These are phyloP conservation scores for Neophaeococcomyces mojaviensis DNA, from an alignment of 2,329 filamentous ascomycete genomes.

Conservation along the genomic window DNA sequence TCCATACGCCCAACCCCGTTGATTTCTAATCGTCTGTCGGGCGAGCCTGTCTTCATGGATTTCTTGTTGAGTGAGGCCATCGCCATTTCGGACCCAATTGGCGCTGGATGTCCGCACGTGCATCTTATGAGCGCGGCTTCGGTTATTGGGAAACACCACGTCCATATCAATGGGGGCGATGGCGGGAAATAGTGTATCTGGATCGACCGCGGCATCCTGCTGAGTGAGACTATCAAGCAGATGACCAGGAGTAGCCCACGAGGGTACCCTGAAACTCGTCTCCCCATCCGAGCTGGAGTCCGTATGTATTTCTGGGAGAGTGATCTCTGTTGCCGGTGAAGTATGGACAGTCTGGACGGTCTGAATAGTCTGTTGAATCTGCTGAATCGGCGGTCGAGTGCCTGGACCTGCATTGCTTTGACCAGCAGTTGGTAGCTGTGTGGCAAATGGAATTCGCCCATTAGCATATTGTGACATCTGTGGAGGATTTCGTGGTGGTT, in stretches of 20 bases:
- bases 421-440: slow-evolving; percentile 52
- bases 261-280: slow-evolving; percentile 55
- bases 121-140: slow-evolving; percentile 79
- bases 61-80: slow-evolving; percentile 80
- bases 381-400: slow-evolving; percentile 48
- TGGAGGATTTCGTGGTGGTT: slow-evolving; percentile 59
- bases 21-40: slow-evolving; percentile 68
- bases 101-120: slow-evolving; percentile 86
- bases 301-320: slow-evolving; percentile 89
- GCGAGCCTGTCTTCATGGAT: slow-evolving; percentile 72
- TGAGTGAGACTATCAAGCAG: slow-evolving; percentile 65
- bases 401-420: slow-evolving; percentile 51
- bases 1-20: slow-evolving; percentile 76
- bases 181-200: slow-evolving; percentile 79
- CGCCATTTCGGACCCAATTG: slow-evolving; percentile 73
- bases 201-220: slow-evolving; percentile 72
- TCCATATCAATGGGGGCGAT: slow-evolving; percentile 88
- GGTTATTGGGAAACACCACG: slow-evolving; percentile 81
- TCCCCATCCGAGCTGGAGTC: slow-evolving; percentile 78
- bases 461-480: slow-evolving; percentile 85
- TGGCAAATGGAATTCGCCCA: slow-evolving; percentile 72
- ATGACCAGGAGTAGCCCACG: slow-evolving; percentile 84
- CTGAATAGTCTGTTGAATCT: slow-evolving; percentile 24
- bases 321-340: slow-evolving; percentile 77
- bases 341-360: slow-evolving; percentile 52